Conservation (phyloP, 495 filamentous ascomycete species). For the Hypoxylon lenormandii region DNA sequence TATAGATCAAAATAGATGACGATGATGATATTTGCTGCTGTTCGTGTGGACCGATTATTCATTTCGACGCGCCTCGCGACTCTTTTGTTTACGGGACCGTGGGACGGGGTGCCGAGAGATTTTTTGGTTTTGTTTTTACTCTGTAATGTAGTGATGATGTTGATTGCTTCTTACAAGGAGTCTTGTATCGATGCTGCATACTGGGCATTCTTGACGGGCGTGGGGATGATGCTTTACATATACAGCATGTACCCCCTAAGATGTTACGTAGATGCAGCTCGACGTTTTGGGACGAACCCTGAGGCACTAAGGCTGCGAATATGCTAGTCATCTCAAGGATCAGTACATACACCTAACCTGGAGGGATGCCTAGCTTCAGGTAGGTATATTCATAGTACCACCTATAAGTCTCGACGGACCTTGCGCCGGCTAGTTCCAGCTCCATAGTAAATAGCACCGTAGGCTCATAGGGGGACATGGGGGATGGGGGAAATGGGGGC, state of each 20-base stretch:
- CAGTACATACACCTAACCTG: not conserved
- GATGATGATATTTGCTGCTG: slow-evolving; percentile 3
- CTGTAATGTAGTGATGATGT: not conserved
- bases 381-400: too few species aligned
- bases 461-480: slow-evolving; percentile 7
- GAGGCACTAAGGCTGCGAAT: slow-evolving; percentile 39
- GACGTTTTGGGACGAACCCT: slow-evolving; percentile 46
- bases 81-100: slow-evolving; percentile 17
- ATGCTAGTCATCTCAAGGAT: slow-evolving; percentile 49
- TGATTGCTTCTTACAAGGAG: slow-evolving; percentile 17
- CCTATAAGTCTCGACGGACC: slow-evolving; percentile 36
- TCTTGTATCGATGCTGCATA: slow-evolving; percentile 19
- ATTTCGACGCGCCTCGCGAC: not conserved
- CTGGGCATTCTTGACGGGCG: slow-evolving; percentile 21
- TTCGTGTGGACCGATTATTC: slow-evolving; percentile 1
- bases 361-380: too few species aligned
- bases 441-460: slow-evolving; percentile 17
- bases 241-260: not conserved
- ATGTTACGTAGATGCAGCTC: slow-evolving; percentile 30
- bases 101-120: slow-evolving; percentile 18
- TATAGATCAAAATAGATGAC: slow-evolving; percentile 7
- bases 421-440: slow-evolving; percentile 40
- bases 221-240: slow-evolving; percentile 45
- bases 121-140: not conserved
- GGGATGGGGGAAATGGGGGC: too few species aligned